These are phyloP conservation scores for Rasamsonia emersonii DNA, from an alignment of 2,329 filamentous ascomycete species.

Conservation along the genomic window DNA sequence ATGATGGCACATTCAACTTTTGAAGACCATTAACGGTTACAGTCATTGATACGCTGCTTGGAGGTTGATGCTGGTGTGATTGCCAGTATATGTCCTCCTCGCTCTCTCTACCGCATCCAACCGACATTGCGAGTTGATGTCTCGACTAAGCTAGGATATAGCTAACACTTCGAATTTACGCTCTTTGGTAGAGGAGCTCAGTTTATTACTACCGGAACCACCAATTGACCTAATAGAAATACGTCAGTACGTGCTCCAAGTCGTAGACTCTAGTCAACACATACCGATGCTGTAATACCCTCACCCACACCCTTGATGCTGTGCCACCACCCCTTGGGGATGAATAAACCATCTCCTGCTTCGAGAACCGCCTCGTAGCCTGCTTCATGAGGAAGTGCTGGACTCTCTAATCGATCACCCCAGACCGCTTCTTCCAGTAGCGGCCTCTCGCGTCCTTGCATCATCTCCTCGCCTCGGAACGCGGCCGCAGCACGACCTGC, in stretches of 20 bases:
- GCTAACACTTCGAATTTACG: too few relatives aligned
- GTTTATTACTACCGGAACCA: slow-evolving; percentile 67
- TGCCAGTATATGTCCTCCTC: too few relatives aligned
- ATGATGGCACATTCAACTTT: too few relatives aligned
- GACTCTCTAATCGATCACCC: slow-evolving; percentile 30
- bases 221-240: slow-evolving; percentile 58
- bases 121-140: too few relatives aligned
- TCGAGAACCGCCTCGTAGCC: slow-evolving; percentile 48
- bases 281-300: slow-evolving; percentile 51
- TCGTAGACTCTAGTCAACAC: slow-evolving; percentile 15
- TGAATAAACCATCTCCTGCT: slow-evolving; percentile 65
- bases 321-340: slow-evolving; percentile 83
- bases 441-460: slow-evolving; percentile 65
- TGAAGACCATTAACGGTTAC: too few relatives aligned
- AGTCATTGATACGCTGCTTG: too few relatives aligned
- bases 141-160: too few relatives aligned
- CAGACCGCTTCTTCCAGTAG: slow-evolving; percentile 64
- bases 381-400: slow-evolving; percentile 9
- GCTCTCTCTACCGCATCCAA: too few relatives aligned
- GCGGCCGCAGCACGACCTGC: slow-evolving; percentile 29
- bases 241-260: slow-evolving; percentile 4
- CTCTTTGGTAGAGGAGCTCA: too few relatives aligned
- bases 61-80: too few relatives aligned
- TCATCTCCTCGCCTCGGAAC: slow-evolving; percentile 80
- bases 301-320: slow-evolving; percentile 59